Percentiles rank a stretch among this genome's conserved stretches.
phyloP scores from a whole-genome alignment of 1,284 basidiomycete genomes.

The Cutaneotrichosporon dermatis region DNA sequence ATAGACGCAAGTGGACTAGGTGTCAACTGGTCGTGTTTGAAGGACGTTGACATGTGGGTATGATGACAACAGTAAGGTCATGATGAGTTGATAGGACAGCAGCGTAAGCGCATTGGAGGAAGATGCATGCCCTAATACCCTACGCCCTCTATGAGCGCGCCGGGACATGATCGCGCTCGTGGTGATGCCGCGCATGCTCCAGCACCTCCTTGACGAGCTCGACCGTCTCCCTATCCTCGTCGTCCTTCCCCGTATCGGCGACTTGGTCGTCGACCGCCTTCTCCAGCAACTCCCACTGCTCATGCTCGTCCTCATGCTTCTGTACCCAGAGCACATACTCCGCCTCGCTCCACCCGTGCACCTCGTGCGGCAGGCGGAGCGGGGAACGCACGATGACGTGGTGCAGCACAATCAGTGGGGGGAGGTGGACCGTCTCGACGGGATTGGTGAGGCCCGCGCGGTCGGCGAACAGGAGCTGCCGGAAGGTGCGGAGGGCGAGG shows the following conservation, averaged over 20 bases:
- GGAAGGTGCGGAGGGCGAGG: conserved; percentile 68
- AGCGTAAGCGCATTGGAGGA: background rate
- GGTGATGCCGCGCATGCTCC: conserved; percentile 16
- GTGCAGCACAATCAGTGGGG: conserved; percentile 78
- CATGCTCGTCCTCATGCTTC: conserved; percentile 38
- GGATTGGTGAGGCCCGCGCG: conserved; percentile 62
- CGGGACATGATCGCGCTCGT: conserved; percentile 5
- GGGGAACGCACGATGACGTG: conserved; percentile 87
- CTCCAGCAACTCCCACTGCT: conserved; percentile 39
- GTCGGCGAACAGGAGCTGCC: conserved; percentile 76
- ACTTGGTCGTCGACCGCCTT: conserved; percentile 41
- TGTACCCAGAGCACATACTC: conserved; percentile 61
- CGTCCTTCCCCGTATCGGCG: conserved; percentile 5
- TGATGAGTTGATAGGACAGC: too few species aligned
- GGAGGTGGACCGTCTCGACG: conserved; percentile 63
- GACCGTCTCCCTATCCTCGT: conserved; percentile 13
- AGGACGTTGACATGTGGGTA: too few species aligned
- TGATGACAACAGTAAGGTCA: background rate
- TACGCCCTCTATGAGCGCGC: background rate
- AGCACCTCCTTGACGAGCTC: conserved; percentile 11
- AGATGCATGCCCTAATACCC: conserved; percentile 2
- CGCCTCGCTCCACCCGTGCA: conserved; percentile 85
- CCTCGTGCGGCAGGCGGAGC: conserved; percentile 72
- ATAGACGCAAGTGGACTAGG: background rate
- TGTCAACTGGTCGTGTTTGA: too few species aligned